Evolutionary conservation across 306 rosid species (phyloP).

Genomic region (Glycyrrhiza uralensis): DNA sequence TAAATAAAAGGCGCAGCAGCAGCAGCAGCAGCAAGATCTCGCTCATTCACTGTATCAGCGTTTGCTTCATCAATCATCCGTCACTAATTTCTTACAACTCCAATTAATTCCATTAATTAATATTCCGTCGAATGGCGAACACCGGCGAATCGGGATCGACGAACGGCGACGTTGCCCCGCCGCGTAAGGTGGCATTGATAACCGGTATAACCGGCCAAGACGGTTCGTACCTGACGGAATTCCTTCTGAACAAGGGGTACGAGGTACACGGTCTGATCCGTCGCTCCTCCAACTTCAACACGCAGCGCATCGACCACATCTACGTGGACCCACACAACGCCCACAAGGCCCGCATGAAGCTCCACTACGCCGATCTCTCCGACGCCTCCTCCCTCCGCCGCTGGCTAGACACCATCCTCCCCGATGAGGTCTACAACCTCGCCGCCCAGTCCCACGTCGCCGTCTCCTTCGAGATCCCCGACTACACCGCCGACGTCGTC

Average conservation of each 20-base stretch:
- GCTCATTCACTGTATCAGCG: not conserved
- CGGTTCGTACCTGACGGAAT: slow-evolving; percentile 94
- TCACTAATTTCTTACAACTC: not conserved
- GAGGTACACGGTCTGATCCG: slow-evolving; percentile 95
- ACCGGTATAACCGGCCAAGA: slow-evolving; percentile 98
- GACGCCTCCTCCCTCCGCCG: slow-evolving; percentile 99
- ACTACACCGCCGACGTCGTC: slow-evolving; percentile 94
- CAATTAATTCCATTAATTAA: too few species aligned
- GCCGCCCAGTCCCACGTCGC: slow-evolving; percentile 99
- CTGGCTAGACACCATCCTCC: slow-evolving; percentile 84
- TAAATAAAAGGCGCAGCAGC: not conserved
- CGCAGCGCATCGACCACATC: slow-evolving; percentile 97
- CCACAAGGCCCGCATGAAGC: slow-evolving; percentile 94
- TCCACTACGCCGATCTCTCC: slow-evolving; percentile 94
- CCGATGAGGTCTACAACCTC: slow-evolving; percentile 96
- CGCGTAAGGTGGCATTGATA: slow-evolving; percentile 68
- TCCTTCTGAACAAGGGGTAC: slow-evolving; percentile 77
- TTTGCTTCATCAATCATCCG: not conserved
- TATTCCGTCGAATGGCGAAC: slow-evolving; percentile 66
- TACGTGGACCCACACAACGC: slow-evolving; percentile 98
- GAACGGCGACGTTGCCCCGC: slow-evolving; percentile 36
- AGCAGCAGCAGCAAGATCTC: too few species aligned
- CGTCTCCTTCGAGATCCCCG: slow-evolving; percentile 97
- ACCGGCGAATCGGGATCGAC: slow-evolving; percentile 62
- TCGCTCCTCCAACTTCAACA: slow-evolving; percentile 93